Conservation (phyloP, 306 rosid species). For the Pachyrhizus erosus region DNA sequence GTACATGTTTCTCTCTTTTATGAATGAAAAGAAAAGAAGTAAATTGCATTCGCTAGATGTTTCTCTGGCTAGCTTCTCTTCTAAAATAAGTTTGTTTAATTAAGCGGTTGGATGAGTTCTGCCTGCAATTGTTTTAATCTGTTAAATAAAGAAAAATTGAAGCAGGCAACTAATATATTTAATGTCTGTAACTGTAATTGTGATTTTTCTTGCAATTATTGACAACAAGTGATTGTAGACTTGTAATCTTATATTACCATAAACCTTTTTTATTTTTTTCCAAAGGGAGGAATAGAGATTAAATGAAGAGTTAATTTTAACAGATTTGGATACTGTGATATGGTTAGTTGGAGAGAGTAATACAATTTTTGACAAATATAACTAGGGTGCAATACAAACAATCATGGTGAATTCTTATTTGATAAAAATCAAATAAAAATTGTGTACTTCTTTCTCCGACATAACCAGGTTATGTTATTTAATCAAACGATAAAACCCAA, state of each 20-base stretch:
- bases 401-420: background rate
- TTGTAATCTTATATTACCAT: background rate
- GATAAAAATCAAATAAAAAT: background rate
- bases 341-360: background rate
- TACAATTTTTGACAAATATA: background rate
- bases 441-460: background rate
- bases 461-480: background rate
- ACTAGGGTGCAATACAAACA: background rate
- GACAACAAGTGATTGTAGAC: background rate
- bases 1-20: background rate
- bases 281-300: background rate
- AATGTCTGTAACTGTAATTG: background rate
- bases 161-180: constrained; percentile 22
- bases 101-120: constrained; percentile 1
- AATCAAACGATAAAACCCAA: background rate
- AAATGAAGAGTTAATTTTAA: background rate
- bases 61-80: constrained; percentile 5
- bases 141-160: background rate
- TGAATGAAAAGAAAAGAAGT: background rate
- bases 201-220: background rate
- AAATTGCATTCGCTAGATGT: background rate
- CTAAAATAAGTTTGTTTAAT: constrained; percentile 20
- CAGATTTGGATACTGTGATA: background rate
- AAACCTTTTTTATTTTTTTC: background rate
- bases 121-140: background rate